Conservation (phyloP, 2,329 filamentous ascomycete genomes). For the Penicillium concentricum region DNA sequence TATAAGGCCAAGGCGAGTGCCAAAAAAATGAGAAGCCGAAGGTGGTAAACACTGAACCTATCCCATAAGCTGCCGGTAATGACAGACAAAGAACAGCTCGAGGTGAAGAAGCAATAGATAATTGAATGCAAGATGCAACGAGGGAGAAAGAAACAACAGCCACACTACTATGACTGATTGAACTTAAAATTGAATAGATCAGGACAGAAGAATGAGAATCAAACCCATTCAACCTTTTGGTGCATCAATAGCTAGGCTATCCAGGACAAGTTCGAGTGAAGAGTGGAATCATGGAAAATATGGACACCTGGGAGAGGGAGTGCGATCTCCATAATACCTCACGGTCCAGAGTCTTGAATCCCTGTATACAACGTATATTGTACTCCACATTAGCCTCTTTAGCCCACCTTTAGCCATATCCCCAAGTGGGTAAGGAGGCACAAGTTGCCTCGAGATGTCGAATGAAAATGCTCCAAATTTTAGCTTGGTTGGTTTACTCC, state of each 20-base stretch:
- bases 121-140: neutral
- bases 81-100: neutral
- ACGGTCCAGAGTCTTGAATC: neutral
- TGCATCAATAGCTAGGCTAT: neutral
- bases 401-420: neutral
- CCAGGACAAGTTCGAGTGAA: neutral
- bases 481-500: neutral
- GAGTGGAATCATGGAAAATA: neutral
- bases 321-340: neutral
- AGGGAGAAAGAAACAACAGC: neutral
- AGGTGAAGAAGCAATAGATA: neutral
- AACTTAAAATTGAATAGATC: constrained; percentile 4
- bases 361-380: neutral
- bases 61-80: neutral
- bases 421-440: neutral
- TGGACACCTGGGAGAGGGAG: neutral
- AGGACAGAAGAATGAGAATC: neutral
- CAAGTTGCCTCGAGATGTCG: neutral
- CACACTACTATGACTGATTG: constrained; percentile 1
- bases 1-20: neutral
- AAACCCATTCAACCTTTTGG: neutral
- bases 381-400: neutral
- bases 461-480: neutral
- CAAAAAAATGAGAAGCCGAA: neutral
- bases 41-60: neutral